Conservation (phyloP, 352 stramenopile species). For the Globisporangium cystogenes region DNA sequence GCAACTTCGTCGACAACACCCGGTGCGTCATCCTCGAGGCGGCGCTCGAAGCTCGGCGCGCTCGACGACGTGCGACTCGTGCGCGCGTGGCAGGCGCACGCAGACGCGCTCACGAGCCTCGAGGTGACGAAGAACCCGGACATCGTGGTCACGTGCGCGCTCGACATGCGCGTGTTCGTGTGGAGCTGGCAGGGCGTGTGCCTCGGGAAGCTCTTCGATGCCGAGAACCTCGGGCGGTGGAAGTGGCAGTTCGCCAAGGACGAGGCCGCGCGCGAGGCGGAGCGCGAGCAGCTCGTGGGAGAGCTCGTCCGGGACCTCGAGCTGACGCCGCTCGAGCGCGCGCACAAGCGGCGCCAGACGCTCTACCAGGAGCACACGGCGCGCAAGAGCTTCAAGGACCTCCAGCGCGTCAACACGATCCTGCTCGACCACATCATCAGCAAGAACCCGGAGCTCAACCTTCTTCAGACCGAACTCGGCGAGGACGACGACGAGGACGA, state of each 20-base stretch:
- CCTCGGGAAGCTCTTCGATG: slow-evolving; percentile 59
- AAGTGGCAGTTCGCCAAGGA: slow-evolving; percentile 55
- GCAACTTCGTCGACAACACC: too few species aligned
- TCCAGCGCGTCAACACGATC: slow-evolving; percentile 41
- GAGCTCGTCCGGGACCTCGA: slow-evolving; percentile 44
- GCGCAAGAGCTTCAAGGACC: slow-evolving; percentile 38
- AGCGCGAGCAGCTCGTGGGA: slow-evolving; percentile 31
- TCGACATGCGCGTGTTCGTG: slow-evolving; percentile 66
- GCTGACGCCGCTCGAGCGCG: slow-evolving; percentile 33
- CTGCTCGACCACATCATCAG: slow-evolving; percentile 65
- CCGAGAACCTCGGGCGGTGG: slow-evolving; percentile 38
- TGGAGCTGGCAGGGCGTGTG: slow-evolving; percentile 63
- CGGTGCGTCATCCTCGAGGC: background rate
- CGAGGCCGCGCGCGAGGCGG: slow-evolving; percentile 36
- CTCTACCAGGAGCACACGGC: slow-evolving; percentile 46
- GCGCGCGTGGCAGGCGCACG: slow-evolving; percentile 41
- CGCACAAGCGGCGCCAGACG: slow-evolving; percentile 28
- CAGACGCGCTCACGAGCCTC: slow-evolving; percentile 43
- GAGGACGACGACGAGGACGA: slow-evolving; percentile 2
- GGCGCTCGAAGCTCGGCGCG: background rate
- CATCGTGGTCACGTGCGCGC: slow-evolving; percentile 49
- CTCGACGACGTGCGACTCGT: slow-evolving; percentile 7
- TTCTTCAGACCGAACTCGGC: slow-evolving; percentile 21
- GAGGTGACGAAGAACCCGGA: slow-evolving; percentile 55
- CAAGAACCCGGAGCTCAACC: slow-evolving; percentile 46